Percentiles rank a stretch among this genome's conserved stretches.
These are phyloP conservation scores for Lasiodiplodia sp. DNA, from an alignment of 2,329 filamentous ascomycete species.

Conservation along the genomic window DNA sequence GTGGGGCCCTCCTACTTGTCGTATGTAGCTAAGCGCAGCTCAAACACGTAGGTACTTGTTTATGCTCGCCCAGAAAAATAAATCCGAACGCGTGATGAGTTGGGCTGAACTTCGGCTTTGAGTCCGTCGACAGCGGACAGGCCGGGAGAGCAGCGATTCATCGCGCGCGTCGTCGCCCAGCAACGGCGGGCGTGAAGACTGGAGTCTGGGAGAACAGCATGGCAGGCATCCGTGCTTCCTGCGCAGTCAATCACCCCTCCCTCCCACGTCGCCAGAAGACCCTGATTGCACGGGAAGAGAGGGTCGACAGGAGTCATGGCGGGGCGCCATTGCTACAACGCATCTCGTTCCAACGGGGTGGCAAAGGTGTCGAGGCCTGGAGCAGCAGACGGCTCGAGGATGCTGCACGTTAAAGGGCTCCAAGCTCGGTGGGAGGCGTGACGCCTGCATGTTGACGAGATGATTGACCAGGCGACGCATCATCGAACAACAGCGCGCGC, in stretches of 20 bases:
- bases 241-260: not conserved
- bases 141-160: constrained; percentile 5
- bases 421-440: constrained; percentile 8
- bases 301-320: constrained; percentile 9
- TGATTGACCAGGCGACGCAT: constrained; percentile 25
- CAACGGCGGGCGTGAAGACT: not conserved
- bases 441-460: constrained; percentile 1
- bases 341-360: constrained; percentile 18
- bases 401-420: constrained; percentile 21
- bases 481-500: constrained; percentile 10
- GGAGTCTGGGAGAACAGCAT: constrained; percentile 9
- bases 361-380: constrained; percentile 11
- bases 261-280: constrained; percentile 17
- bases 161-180: constrained; percentile 8
- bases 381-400: constrained; percentile 23
- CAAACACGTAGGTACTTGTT: constrained; percentile 18
- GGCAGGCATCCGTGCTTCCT: constrained; percentile 18
- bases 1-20: constrained; percentile 6
- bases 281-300: constrained; percentile 8
- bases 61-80: not conserved
- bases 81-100: constrained; percentile 2
- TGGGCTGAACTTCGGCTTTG: constrained; percentile 14
- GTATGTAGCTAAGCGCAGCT: constrained; percentile 8
- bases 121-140: not conserved
- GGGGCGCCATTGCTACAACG: constrained; percentile 19